phyloP scores from a whole-genome alignment of 805 yeast species.

The Cyberlindnera euphorbiae region DNA sequence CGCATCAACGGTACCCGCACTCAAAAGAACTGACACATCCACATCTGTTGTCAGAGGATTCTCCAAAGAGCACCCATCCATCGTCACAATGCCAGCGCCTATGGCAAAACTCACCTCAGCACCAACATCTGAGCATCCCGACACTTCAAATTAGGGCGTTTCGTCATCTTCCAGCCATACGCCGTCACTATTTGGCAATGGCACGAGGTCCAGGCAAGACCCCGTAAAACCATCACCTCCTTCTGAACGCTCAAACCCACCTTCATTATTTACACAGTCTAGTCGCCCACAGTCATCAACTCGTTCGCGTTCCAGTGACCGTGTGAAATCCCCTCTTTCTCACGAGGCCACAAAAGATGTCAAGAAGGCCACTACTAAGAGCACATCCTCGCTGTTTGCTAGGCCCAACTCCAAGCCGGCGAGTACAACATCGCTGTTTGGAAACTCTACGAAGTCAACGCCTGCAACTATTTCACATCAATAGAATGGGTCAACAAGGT shows the following conservation, averaged over 20 bases:
- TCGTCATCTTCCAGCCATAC: slow-evolving; percentile 4
- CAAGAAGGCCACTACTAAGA: slow-evolving; percentile 2
- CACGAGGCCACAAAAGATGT: slow-evolving; percentile 18
- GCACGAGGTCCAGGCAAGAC: background rate
- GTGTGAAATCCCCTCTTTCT: slow-evolving; percentile 23
- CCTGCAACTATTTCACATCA: too few species aligned
- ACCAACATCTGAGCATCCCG: background rate
- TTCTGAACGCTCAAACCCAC: slow-evolving; percentile 2
- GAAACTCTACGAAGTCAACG: slow-evolving; percentile 3
- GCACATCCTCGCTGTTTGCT: slow-evolving; percentile 7
- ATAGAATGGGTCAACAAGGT: slow-evolving; percentile 2
- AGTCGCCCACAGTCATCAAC: slow-evolving; percentile 3
- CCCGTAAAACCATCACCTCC: background rate
- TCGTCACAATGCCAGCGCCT: background rate
- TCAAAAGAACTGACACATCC: slow-evolving; percentile 23
- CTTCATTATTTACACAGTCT: slow-evolving; percentile 3
- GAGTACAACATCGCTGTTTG: slow-evolving; percentile 4
- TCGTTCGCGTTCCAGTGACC: slow-evolving; percentile 10
- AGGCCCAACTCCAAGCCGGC: slow-evolving; percentile 5
- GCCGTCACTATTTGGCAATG: slow-evolving; percentile 10
- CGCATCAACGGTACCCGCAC: slow-evolving; percentile 8
- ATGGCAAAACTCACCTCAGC: background rate
- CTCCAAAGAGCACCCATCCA: slow-evolving; percentile 16
- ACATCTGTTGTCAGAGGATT: slow-evolving; percentile 28
- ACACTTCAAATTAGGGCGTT: too few species aligned